Base-by-base conservation (phyloP, 306 rosid species). In the Vachellia pachyceras region DNA sequence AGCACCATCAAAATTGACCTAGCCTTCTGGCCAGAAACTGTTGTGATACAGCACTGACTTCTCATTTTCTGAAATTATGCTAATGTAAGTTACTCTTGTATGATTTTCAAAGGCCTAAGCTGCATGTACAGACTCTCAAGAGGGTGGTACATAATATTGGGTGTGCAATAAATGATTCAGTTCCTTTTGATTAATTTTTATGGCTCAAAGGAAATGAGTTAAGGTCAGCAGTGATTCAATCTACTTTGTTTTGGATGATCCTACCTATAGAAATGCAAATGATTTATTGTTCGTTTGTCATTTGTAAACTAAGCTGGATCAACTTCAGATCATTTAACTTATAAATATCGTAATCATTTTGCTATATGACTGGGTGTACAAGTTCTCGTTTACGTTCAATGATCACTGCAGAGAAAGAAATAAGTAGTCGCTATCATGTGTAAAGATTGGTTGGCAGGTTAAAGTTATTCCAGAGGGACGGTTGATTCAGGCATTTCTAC, bases 61-160 rank as follows among this genome's bases (percentile, higher is more conserved):
- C 58, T 66, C 63, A 75, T 70, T 60, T 54, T 46, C 61, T 61
- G 47, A 52, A 18, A 41, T 80, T 65, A 74, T 77, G 77, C 60
- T 54, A 73, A 50, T 76, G 66, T 36, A 52, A 69, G 78, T 52
- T 83, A 36, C 45, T 35, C 46, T 33, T 71, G 22, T 20, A 29
- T 69, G 74, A 74, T 35, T n/a, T 23, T 67, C 44, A 42, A 75
- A 67, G 58, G 69, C 60, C 36, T 46, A 47, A 33, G 57, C 82
- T 74, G 73, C 77, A 45, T 29, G n/a, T 76, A 72, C 71, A 78
- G 55, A 63, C 69, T 75, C 47, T 76, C 49, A 13, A 57, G 77
- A 42, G 42, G 76, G 73, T 61, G 80, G 77, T 82, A 69, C 83
- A 80, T 66, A 71, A 69, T 49, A 36, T 80, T 69, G 40, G 79